Percentiles rank a stretch among this genome's conserved stretches.
These are phyloP conservation scores for Elsinoe arachidis DNA, from an alignment of 2,329 filamentous ascomycete species.

Conservation along the genomic window DNA sequence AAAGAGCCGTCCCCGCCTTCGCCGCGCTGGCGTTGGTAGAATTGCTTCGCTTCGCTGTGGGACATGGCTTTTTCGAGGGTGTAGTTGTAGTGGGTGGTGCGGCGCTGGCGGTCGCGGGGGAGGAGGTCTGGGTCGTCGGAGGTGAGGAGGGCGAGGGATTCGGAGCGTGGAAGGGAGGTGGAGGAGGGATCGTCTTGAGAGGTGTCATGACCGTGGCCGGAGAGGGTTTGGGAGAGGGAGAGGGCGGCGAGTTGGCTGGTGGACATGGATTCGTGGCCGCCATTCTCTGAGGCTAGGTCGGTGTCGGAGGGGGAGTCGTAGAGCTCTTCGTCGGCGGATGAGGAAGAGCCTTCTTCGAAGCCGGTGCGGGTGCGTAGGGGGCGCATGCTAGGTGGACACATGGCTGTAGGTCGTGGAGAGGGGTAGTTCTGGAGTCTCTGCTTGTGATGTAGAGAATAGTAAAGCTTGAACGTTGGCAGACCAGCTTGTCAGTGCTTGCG, in stretches of 20 bases:
- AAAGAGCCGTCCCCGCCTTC: conserved; percentile 26
- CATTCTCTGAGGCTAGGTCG: neutral
- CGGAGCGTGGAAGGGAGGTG: neutral
- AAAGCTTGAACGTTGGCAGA: neutral
- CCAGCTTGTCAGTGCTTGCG: neutral
- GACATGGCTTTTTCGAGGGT: conserved; percentile 90
- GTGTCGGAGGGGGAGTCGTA: conserved; percentile 5
- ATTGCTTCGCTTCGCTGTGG: conserved; percentile 87
- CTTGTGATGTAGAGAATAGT: neutral
- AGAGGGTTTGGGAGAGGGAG: conserved; percentile 7
- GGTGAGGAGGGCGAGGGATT: conserved; percentile 10
- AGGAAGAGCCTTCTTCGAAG: conserved; percentile 5
- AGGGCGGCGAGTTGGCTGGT: conserved; percentile 11
- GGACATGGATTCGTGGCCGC: neutral
- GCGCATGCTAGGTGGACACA: conserved; percentile 9
- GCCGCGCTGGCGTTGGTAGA: conserved; percentile 83
- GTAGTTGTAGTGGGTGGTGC: conserved; percentile 87
- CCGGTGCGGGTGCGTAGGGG: neutral
- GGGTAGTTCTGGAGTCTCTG: neutral
- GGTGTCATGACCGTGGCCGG: neutral
- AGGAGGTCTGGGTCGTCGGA: conserved; percentile 29
- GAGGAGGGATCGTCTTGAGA: neutral
- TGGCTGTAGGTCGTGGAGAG: neutral
- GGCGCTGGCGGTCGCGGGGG: conserved; percentile 47
- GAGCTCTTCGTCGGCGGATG: conserved; percentile 6